Evolutionary conservation across 1,284 basidiomycete genomes (phyloP).

Genomic region (Coniferiporia weirii): DNA sequence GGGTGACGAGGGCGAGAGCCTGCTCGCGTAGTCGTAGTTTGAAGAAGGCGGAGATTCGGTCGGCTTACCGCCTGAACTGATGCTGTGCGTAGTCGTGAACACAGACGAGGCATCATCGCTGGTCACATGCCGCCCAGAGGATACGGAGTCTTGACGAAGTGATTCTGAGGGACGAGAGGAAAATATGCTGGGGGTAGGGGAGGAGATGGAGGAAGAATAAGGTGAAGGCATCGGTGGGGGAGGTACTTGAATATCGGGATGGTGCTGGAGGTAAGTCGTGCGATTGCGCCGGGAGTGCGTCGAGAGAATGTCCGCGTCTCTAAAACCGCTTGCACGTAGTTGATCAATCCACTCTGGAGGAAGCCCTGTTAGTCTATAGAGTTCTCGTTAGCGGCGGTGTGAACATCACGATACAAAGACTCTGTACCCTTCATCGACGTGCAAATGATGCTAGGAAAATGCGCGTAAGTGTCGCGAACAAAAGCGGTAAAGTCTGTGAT

Average conservation of each 20-base stretch:
- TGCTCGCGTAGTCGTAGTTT: constrained; percentile 29
- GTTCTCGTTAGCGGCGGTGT: constrained; percentile 7
- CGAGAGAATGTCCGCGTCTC: constrained; percentile 16
- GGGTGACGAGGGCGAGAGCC: constrained; percentile 29
- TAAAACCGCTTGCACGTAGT: constrained; percentile 19
- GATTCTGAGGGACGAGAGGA: background rate
- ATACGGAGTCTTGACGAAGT: constrained; percentile 31
- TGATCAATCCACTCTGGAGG: constrained; percentile 57
- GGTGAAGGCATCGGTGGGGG: background rate
- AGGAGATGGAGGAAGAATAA: constrained; percentile 9
- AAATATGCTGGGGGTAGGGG: constrained; percentile 10
- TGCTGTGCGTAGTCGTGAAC: constrained; percentile 43
- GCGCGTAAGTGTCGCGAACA: constrained; percentile 12
- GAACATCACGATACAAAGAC: background rate
- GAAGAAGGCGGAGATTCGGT: constrained; percentile 15
- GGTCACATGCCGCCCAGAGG: constrained; percentile 56
- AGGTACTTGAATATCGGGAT: constrained; percentile 14
- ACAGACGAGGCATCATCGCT: constrained; percentile 57
- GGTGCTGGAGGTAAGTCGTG: constrained; percentile 17
- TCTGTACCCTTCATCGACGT: constrained; percentile 69
- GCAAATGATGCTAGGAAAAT: constrained; percentile 61
- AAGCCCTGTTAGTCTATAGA: constrained; percentile 53
- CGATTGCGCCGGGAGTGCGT: constrained; percentile 17
- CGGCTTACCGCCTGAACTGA: constrained; percentile 23
- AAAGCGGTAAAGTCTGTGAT: background rate